These are phyloP conservation scores for Eurotiales sp. DNA, from an alignment of 2,329 filamentous ascomycete genomes.

Conservation along the genomic window DNA sequence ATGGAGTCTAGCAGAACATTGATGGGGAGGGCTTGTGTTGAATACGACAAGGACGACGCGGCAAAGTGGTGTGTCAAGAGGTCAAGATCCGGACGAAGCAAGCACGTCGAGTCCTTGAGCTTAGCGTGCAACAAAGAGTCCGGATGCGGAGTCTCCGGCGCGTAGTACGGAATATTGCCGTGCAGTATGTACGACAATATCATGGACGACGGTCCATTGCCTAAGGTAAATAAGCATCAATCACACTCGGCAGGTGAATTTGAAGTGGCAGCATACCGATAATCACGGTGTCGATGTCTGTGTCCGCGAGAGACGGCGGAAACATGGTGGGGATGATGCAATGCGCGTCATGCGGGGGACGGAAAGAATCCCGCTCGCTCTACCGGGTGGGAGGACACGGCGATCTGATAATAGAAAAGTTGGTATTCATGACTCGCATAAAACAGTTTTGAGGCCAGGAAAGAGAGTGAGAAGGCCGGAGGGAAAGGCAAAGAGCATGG, in stretches of 20 bases:
- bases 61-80: constrained; percentile 55
- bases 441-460: background rate
- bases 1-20: constrained; percentile 60
- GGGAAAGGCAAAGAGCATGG: no score
- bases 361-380: constrained; percentile 1
- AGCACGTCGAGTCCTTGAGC: constrained; percentile 43
- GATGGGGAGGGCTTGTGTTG: constrained; percentile 57
- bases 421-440: background rate
- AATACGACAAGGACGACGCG: constrained; percentile 57
- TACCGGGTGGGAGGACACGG: background rate
- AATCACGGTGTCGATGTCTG: constrained; percentile 38
- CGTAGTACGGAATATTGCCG: constrained; percentile 57
- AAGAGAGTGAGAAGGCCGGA: no score
- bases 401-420: background rate
- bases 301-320: constrained; percentile 17
- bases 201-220: constrained; percentile 60
- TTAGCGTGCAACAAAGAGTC: constrained; percentile 56
- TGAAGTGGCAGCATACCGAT: constrained; percentile 36
- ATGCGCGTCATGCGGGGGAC: background rate
- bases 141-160: constrained; percentile 49
- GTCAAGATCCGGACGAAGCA: constrained; percentile 47
- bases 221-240: constrained; percentile 30
- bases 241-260: constrained; percentile 13
- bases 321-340: constrained; percentile 22
- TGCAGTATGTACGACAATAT: constrained; percentile 62